These are phyloP conservation scores for Coemansia sp. DNA, from an alignment of 192 early-diverging fungal species.

Conservation along the genomic window DNA sequence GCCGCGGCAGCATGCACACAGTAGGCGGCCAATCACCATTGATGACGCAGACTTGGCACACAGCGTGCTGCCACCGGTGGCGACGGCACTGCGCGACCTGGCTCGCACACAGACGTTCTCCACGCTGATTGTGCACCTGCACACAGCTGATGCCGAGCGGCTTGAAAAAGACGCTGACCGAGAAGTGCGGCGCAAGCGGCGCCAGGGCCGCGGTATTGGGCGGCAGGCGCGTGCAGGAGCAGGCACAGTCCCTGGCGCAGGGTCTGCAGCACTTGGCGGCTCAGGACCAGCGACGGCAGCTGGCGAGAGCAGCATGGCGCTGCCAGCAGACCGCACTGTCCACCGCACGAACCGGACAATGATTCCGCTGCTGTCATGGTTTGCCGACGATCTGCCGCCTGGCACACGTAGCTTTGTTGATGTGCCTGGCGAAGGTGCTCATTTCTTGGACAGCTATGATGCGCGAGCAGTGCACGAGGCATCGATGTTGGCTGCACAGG, in stretches of 20 bases:
- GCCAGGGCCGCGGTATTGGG: slow-evolving; percentile 67
- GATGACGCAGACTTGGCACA: slow-evolving; percentile 75
- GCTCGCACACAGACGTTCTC: slow-evolving; percentile 56
- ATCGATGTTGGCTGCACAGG: slow-evolving; percentile 7
- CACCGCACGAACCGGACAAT: slow-evolving; percentile 45
- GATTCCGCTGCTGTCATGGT: slow-evolving; percentile 45
- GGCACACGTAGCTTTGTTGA: slow-evolving; percentile 45
- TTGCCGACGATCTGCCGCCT: slow-evolving; percentile 46
- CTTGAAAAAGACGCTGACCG: slow-evolving; percentile 81
- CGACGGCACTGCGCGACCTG: slow-evolving; percentile 51
- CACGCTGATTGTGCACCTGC: slow-evolving; percentile 63
- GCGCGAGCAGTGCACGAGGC: slow-evolving; percentile 38
- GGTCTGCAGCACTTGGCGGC: neutral
- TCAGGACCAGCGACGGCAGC: neutral
- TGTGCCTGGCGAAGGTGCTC: slow-evolving; percentile 43
- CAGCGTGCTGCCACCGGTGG: slow-evolving; percentile 66
- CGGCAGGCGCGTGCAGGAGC: slow-evolving; percentile 12
- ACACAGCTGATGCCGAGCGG: slow-evolving; percentile 72
- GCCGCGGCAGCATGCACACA: neutral
- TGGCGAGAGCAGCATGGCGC: neutral
- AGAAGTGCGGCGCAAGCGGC: slow-evolving; percentile 78
- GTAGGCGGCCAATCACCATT: slow-evolving; percentile 10
- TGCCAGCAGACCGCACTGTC: slow-evolving; percentile 32
- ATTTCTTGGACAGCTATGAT: slow-evolving; percentile 47
- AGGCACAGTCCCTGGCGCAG: neutral